Conservation (phyloP, 345 rosid species). For the Mercurialis annua region DNA sequence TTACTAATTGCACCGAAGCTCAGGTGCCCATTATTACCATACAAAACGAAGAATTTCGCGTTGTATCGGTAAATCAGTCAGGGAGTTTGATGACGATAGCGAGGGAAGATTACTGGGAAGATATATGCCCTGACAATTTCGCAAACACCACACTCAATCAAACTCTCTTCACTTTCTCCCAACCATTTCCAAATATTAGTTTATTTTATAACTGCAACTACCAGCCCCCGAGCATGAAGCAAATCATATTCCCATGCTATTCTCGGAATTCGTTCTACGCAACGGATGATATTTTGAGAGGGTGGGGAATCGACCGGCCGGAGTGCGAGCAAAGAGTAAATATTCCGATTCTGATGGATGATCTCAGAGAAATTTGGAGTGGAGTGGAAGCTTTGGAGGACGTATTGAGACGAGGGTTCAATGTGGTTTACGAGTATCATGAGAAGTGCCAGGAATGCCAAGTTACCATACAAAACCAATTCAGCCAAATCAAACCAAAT, state of each 20-base stretch:
- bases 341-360: neutral
- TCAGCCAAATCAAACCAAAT: too few species aligned
- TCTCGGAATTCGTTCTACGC: neutral
- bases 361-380: accelerated
- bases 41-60: neutral
- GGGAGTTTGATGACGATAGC: conserved; percentile 19
- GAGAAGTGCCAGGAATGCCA: conserved; percentile 24
- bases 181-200: conserved; percentile 9
- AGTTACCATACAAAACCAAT: too few species aligned
- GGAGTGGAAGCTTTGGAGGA: neutral
- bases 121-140: conserved; percentile 17
- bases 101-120: conserved; percentile 2
- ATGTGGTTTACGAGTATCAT: neutral
- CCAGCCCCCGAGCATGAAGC: too few species aligned
- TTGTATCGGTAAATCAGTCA: neutral
- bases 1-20: conserved; percentile 23
- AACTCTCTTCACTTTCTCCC: neutral
- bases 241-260: neutral
- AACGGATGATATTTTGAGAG: neutral
- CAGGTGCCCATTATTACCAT: neutral
- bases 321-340: neutral
- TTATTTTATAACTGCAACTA: conserved; percentile 27
- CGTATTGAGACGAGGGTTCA: conserved; percentile 31
- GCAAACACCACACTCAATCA: neutral
- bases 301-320: too few species aligned